phyloP scores from a whole-genome alignment of 1,139 yeast genomes.

The Yamadazyma sp. region DNA sequence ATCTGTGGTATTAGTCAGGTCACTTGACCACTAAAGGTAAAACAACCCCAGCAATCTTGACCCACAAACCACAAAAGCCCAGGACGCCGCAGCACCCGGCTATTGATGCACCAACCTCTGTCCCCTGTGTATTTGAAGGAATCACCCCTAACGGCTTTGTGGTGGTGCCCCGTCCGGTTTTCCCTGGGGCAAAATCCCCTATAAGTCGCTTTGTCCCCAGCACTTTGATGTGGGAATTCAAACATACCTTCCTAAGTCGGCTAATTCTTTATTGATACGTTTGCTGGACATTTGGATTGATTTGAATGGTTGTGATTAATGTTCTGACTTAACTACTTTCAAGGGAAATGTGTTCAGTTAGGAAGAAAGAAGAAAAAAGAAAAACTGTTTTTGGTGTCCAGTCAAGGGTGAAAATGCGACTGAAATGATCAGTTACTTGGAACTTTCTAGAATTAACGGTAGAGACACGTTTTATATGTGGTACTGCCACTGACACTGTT shows the following conservation, averaged over 20 bases:
- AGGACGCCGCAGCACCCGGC: too few relatives aligned
- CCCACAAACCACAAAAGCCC: too few relatives aligned
- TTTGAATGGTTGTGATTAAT: neutral
- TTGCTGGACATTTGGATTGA: slow-evolving; percentile 67
- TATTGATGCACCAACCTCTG: too few relatives aligned
- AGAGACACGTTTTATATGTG: neutral
- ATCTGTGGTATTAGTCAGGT: too few relatives aligned
- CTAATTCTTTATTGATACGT: slow-evolving; percentile 94
- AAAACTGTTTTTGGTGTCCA: slow-evolving; percentile 4
- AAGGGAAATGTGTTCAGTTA: slow-evolving; percentile 1
- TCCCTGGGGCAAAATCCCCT: neutral
- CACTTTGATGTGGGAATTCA: neutral
- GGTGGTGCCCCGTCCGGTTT: too few relatives aligned
- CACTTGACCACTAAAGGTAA: too few relatives aligned
- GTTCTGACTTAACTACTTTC: neutral
- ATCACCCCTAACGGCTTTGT: too few relatives aligned
- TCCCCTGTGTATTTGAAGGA: too few relatives aligned
- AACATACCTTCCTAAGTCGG: slow-evolving; percentile 90
- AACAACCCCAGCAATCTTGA: too few relatives aligned
- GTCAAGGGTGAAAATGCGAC: slow-evolving; percentile 6
- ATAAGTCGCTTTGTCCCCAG: neutral
- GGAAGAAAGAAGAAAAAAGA: slow-evolving; percentile 6
- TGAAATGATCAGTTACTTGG: slow-evolving; percentile 1
- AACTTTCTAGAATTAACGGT: slow-evolving; percentile 4
- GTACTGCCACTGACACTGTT: too few relatives aligned